These are phyloP conservation scores for Phoma sp. DNA, from an alignment of 2,329 filamentous ascomycete species.

Conservation along the genomic window DNA sequence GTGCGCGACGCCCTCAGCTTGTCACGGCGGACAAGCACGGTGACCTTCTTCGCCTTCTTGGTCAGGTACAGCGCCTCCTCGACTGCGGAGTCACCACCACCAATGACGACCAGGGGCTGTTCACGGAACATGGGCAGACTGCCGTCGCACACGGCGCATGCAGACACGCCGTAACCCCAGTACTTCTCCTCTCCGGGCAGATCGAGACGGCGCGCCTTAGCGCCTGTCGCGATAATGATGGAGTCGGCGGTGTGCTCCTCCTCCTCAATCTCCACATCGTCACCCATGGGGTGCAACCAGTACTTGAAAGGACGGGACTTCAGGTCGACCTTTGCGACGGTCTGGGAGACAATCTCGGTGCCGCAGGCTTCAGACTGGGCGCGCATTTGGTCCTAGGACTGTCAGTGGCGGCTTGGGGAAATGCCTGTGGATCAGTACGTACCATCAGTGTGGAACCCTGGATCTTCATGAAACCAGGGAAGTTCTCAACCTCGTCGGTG, in stretches of 20 bases:
- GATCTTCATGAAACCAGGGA: slow-evolving; percentile 91
- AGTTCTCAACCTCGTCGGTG: slow-evolving; percentile 98
- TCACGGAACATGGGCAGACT: slow-evolving; percentile 97
- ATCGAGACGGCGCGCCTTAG: slow-evolving; percentile 82
- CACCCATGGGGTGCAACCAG: slow-evolving; percentile 76
- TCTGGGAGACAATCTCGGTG: slow-evolving; percentile 91
- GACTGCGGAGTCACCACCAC: slow-evolving; percentile 93
- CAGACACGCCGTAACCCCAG: slow-evolving; percentile 97
- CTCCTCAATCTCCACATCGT: slow-evolving; percentile 72
- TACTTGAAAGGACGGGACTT: slow-evolving; percentile 85
- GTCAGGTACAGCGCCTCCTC: slow-evolving; percentile 98
- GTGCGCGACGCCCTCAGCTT: slow-evolving; percentile 86
- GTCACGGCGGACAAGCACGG: slow-evolving; percentile 87
- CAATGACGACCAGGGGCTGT: slow-evolving; percentile 93
- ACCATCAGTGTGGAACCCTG: slow-evolving; percentile 88
- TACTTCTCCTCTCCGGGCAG: slow-evolving; percentile 90
- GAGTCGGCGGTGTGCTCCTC: slow-evolving; percentile 84
- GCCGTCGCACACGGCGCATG: slow-evolving; percentile 96
- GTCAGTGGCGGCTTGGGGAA: slow-evolving; percentile 18
- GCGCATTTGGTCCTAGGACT: slow-evolving; percentile 78
- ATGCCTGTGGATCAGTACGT: slow-evolving; percentile 25
- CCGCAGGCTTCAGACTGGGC: slow-evolving; percentile 90
- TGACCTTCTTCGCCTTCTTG: slow-evolving; percentile 95
- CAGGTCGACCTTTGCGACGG: slow-evolving; percentile 86
- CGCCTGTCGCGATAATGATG: slow-evolving; percentile 93